Evolutionary conservation across 164 flowering plant species (phyloP), one percentile per base, ranked within the genome.

Genomic region (Warburgia ugandensis): DNA sequence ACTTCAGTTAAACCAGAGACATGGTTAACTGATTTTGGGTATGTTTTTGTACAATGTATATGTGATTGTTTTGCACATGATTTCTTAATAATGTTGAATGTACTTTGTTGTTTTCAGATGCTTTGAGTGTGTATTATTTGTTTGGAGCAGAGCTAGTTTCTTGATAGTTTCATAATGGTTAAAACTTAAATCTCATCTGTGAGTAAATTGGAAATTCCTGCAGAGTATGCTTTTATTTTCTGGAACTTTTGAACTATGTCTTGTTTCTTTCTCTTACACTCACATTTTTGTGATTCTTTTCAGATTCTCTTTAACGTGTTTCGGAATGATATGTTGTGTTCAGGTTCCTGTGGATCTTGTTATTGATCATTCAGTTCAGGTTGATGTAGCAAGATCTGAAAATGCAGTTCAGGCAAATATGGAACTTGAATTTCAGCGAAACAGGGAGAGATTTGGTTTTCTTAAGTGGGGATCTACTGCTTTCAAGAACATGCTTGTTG

Each of bases 301-400:
- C 12, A 3, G 3, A 21, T n/a, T 43, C 10, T 6, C 12, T 22
- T 21, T 16, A 20, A 19, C 25, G 11, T 37, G 23, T 29, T 44
- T 23, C 17, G 3, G 25, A 27, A 27, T 10, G 22, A 28, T 42
- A 14, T 45, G 0, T 16, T 45, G n/a, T 8, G 5, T 69, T 32
- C 81, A 86, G 96, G 87, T 86, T 46, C 96, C 96, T 21, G 96
- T 84, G 8, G 96, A 86, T 71, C 96, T 86, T 63, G 92, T 86
- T 38, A 76, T 86, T 63, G 96, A 86, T 68, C 96, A 86, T 62
- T 86, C 96, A 20, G 89, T 84, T 36, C 85, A 79, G 71, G 89
- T 84, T 51, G 92, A 81, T 65, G 83, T 86, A 39, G 83, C 89
- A 46, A 72, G 89, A 56, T 66, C 78, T 52, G 82, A 79, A 55